A percentile compares a stretch with the other conserved stretches of the same genome.
phyloP scores from a whole-genome alignment of 192 early-diverging fungal genomes.

The Entomortierella parvispora region DNA sequence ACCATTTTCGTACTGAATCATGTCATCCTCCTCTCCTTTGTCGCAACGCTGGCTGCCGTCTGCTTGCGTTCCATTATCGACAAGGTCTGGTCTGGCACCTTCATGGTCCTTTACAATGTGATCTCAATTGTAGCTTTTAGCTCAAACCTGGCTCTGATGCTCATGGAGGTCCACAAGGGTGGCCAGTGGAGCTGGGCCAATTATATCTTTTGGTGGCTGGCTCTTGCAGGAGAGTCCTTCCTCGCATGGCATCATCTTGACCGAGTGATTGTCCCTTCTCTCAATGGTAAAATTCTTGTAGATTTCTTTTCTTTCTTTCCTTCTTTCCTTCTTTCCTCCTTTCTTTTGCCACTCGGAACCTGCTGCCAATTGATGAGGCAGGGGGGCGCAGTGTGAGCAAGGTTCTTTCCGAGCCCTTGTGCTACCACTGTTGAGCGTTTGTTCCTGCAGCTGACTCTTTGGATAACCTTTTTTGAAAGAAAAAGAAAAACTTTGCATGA shows the following conservation, averaged over 20 bases:
- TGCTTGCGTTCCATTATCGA: conserved; percentile 52
- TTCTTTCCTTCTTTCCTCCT: not conserved
- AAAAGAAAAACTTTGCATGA: too few species aligned
- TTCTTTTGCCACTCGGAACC: too few species aligned
- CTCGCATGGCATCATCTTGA: conserved; percentile 51
- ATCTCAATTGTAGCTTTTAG: conserved; percentile 52
- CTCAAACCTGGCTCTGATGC: conserved; percentile 45
- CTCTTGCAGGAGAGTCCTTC: conserved; percentile 54
- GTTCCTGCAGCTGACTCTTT: too few species aligned
- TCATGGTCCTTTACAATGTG: conserved; percentile 55
- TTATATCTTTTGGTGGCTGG: conserved; percentile 63
- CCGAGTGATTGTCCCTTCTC: not conserved
- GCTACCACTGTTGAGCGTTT: too few species aligned
- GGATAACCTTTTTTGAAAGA: too few species aligned
- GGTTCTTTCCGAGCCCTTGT: too few species aligned
- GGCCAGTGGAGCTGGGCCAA: conserved; percentile 63
- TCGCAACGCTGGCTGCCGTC: conserved; percentile 47
- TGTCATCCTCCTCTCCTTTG: conserved; percentile 41
- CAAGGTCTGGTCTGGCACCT: conserved; percentile 52
- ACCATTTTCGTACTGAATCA: conserved; percentile 37
- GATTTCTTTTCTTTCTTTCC: not conserved
- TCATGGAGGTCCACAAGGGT: conserved; percentile 44
- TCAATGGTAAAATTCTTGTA: conserved; percentile 4
- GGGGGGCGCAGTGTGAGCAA: too few species aligned
- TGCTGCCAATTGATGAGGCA: too few species aligned